Base-by-base conservation (phyloP, 345 rosid species). In the Psidium guajava region DNA sequence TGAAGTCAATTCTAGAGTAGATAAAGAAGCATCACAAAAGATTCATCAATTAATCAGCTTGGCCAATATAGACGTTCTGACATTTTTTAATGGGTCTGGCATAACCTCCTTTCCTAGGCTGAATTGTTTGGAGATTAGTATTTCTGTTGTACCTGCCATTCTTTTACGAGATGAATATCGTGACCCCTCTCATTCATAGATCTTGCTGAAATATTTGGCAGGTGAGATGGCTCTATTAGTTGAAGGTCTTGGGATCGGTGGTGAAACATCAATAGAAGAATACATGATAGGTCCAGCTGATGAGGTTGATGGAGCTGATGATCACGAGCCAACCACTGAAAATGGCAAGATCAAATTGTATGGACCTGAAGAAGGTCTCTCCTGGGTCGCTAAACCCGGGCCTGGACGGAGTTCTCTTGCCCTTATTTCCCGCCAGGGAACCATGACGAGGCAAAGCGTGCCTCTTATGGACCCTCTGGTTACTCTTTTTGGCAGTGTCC, bases 201-300 rank as follows among this genome's bases (percentile, higher is more conserved):
- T 69, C 47, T 69, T 69, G 77, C 77, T 18, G 94, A 88, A 95
- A 94, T 83, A 90, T 93, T 89, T 84, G 55, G 81, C 92, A 97
- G 99, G 98, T 87, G 99, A 96, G 95, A 87, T 97, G 96, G 98
- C 99, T 88, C 91, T 97, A 87, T 91, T 97, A 82, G 96, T 94
- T 82, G 98, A 97, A 90, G 99, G 99, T 83, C 95, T 97, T 69
- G 99, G 94, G 52, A 90, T 96, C 14, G 98, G 99, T 28, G 98
- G 97, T 64, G 99, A 97, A 83, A 93, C 93, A 53, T 95, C 95
- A 44, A 87, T 97, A 84, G 99, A 97, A 89, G 99, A 96, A 88
- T 96, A 95, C 85, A 92, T 95, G 58, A 93, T 96, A 75, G 94
- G 95, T 44, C 93, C 94, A 13, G 94, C 83, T 42, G 97, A 93